Evolutionary conservation across 2,329 filamentous ascomycete species (phyloP), one percentile per base, ranked within the genome.

Genomic region (Verticillium albo-atrum): DNA sequence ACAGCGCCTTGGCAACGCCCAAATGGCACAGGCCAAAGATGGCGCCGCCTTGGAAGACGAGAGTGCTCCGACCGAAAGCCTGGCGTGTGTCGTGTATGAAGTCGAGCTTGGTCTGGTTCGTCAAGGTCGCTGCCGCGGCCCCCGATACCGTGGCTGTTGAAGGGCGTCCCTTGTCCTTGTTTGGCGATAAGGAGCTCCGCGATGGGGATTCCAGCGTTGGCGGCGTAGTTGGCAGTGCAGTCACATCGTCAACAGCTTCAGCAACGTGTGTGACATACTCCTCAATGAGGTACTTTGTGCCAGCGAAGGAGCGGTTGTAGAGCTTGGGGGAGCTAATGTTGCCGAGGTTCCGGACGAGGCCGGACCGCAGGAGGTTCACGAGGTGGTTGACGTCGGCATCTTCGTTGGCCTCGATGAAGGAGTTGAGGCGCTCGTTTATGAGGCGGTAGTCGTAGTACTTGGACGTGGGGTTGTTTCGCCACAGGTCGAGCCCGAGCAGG

Each of bases 21-120:
- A 97, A 74, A 73, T 97, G 94, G 67, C 91, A 97, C 10, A 97
- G 77, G 2, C 93, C 93, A 68, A 97, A 97, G 60, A 96, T 94
- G 50, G 92, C 90, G 15, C 94, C 93, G 54, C 93, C 93, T 71
- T 97, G 92, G 1, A 97, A 75, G 4, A 97, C 89, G 26, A 97
- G 80, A 1, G 90, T 92, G 59, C 89, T 95, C 64, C 92, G 83
- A 10, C 93, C 94, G 74, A 96, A 96, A 0, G 92, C 91, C 71
- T 95, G 91, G 12, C 93, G 83, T 10, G 92, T 92, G 73, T 96
- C 91, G 67, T 95, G 90, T 57, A 97, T 80, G 59, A 96, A 85
- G 74, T 96, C 91, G 58, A 96, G 79, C 76, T 96, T 97, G 60
- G 86, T 86, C 75, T 93, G 89, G 37, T 86, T 88, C 17, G 86